Evolutionary conservation across 1,284 basidiomycete species (phyloP).

Genomic region (Boletus subluridellus): DNA sequence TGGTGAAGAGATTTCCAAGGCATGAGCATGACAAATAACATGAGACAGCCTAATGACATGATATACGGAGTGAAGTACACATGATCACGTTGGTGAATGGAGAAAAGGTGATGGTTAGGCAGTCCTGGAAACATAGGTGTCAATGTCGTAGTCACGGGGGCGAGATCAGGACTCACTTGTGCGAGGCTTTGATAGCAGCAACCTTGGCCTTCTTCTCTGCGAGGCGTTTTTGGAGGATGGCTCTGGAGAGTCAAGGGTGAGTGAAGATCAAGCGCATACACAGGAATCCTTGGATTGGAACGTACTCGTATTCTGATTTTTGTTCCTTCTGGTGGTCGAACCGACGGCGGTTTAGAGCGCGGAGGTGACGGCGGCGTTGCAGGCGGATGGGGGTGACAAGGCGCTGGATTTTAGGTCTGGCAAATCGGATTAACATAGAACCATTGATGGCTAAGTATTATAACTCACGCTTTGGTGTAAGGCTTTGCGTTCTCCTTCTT

Average conservation of each 20-base stretch:
- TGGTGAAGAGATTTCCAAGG: not conserved
- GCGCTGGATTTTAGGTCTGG: slow-evolving; percentile 83
- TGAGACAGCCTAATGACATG: slow-evolving; percentile 25
- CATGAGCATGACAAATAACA: slow-evolving; percentile 16
- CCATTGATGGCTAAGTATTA: not conserved
- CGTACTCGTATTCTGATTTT: slow-evolving; percentile 87
- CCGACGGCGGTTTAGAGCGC: slow-evolving; percentile 84
- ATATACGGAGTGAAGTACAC: slow-evolving; percentile 22
- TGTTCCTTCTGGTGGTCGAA: slow-evolving; percentile 92
- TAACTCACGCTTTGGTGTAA: slow-evolving; percentile 93
- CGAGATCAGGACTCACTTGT: slow-evolving; percentile 45
- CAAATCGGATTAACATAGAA: slow-evolving; percentile 1
- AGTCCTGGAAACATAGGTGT: slow-evolving; percentile 14
- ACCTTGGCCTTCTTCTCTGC: slow-evolving; percentile 91
- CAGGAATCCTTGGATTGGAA: slow-evolving; percentile 3
- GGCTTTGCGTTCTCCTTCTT: slow-evolving; percentile 95
- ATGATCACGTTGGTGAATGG: slow-evolving; percentile 6
- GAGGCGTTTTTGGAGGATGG: slow-evolving; percentile 83
- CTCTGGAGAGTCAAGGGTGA: slow-evolving; percentile 36
- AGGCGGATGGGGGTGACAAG: slow-evolving; percentile 93
- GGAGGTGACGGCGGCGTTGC: slow-evolving; percentile 94
- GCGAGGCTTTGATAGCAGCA: slow-evolving; percentile 73
- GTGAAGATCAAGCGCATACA: not conserved
- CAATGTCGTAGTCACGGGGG: not conserved
- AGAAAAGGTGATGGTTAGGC: slow-evolving; percentile 12